Conservation (phyloP, 1,284 basidiomycete species). For the Takashimella tepidaria region DNA sequence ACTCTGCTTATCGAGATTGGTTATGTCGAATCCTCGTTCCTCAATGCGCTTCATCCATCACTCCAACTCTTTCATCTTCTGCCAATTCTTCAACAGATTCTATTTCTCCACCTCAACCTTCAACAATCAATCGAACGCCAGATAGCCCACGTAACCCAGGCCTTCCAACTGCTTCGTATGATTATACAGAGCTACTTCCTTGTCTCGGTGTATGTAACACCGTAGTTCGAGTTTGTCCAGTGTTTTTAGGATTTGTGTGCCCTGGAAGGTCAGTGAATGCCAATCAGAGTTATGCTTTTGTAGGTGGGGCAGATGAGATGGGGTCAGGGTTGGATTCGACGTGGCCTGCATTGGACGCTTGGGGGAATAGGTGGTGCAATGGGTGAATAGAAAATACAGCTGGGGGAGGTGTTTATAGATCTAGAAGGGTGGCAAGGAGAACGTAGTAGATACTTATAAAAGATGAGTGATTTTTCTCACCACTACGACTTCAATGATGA, state of each 20-base stretch:
- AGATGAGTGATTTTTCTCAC: too few species aligned
- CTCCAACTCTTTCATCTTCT: too few species aligned
- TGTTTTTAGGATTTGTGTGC: conserved; percentile 65
- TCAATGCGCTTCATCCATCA: conserved; percentile 56
- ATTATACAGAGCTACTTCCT: conserved; percentile 63
- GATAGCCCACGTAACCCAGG: conserved; percentile 40
- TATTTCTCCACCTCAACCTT: conserved; percentile 9
- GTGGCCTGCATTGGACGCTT: conserved; percentile 56
- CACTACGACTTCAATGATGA: too few species aligned
- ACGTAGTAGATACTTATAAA: too few species aligned
- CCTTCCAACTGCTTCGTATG: conserved; percentile 26
- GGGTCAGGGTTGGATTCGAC: conserved; percentile 51
- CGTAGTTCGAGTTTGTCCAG: conserved; percentile 70
- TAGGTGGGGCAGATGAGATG: conserved; percentile 57
- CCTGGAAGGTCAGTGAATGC: conserved; percentile 63
- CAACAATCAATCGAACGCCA: conserved; percentile 49
- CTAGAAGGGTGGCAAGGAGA: too few species aligned
- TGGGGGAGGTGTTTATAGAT: too few species aligned
- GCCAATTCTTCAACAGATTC: conserved; percentile 2
- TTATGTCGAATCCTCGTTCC: conserved; percentile 67
- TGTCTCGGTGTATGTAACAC: conserved; percentile 71
- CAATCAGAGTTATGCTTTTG: conserved; percentile 61
- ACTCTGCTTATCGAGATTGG: conserved; percentile 69
- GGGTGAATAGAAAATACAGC: too few species aligned
- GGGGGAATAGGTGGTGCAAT: conserved; percentile 78